Evolutionary conservation across 2,329 filamentous ascomycete genomes (phyloP).

Genomic region (Fusarium torreyae): DNA sequence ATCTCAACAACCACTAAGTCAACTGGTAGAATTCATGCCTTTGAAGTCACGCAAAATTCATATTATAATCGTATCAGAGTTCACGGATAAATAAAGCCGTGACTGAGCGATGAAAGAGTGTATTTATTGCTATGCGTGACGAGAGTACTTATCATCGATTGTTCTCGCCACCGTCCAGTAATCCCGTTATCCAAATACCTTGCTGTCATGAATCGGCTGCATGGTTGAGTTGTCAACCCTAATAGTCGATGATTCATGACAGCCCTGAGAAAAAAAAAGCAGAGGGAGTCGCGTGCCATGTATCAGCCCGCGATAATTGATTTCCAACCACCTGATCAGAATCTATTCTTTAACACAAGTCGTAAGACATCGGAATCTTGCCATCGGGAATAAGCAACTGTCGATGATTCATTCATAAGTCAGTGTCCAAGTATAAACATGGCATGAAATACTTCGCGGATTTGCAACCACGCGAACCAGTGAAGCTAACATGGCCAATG

Average conservation of each 20-base stretch:
- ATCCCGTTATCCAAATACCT: neutral
- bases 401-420: neutral
- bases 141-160: neutral
- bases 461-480: neutral
- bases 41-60: too few relatives aligned
- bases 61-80: too few relatives aligned
- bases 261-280: neutral
- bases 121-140: too few relatives aligned
- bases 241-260: slow-evolving; percentile 13
- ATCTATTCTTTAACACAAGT: neutral
- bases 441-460: neutral
- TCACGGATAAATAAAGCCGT: too few relatives aligned
- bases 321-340: neutral
- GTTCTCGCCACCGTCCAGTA: neutral
- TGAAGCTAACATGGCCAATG: neutral
- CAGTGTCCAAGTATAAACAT: neutral
- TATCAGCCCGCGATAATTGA: neutral
- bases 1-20: too few relatives aligned
- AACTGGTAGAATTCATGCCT: too few relatives aligned
- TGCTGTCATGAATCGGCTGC: neutral
- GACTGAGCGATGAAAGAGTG: too few relatives aligned
- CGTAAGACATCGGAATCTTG: neutral
- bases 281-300: neutral
- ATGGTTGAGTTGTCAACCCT: neutral
- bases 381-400: neutral